Percentiles rank a stretch among this genome's conserved stretches.
Evolutionary conservation across 345 rosid genomes (phyloP).

Genomic region (Rubroshorea leprosula): DNA sequence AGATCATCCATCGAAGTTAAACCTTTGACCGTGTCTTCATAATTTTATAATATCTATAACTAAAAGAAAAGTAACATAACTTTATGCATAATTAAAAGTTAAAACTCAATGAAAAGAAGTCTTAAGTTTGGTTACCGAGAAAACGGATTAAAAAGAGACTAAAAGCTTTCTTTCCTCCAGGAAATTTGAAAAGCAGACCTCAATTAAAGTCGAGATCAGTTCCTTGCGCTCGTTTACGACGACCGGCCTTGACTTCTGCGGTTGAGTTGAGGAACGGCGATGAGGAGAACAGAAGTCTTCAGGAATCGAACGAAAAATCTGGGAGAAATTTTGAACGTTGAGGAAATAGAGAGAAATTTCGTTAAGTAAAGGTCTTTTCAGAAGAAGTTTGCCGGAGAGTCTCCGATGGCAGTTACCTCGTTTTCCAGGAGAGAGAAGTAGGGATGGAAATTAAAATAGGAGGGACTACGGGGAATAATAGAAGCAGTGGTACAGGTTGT

Average conservation of each 20-base stretch:
- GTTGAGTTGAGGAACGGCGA: too few relatives aligned
- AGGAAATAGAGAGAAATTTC: background rate
- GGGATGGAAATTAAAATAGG: background rate
- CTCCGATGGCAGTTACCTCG: slow-evolving; percentile 12
- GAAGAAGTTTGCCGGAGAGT: slow-evolving; percentile 18
- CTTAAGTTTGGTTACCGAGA: background rate
- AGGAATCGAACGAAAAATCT: too few relatives aligned
- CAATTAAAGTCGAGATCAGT: background rate
- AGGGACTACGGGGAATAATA: background rate
- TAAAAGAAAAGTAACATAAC: too few relatives aligned
- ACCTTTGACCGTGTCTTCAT: too few relatives aligned
- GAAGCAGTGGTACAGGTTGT: background rate
- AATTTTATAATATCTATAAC: too few relatives aligned
- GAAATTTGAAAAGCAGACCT: too few relatives aligned
- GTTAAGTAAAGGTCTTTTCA: background rate
- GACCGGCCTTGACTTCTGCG: too few relatives aligned
- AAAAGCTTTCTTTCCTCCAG: too few relatives aligned
- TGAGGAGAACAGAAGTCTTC: too few relatives aligned
- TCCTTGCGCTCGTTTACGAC: too few relatives aligned
- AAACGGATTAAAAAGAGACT: background rate
- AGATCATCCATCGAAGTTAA: too few relatives aligned
- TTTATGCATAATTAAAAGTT: too few relatives aligned
- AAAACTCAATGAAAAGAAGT: background rate
- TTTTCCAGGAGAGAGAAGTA: background rate
- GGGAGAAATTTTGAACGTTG: background rate